Base-by-base conservation (phyloP, 768 basidiomycete species). In the Auriscalpium microsporum region DNA sequence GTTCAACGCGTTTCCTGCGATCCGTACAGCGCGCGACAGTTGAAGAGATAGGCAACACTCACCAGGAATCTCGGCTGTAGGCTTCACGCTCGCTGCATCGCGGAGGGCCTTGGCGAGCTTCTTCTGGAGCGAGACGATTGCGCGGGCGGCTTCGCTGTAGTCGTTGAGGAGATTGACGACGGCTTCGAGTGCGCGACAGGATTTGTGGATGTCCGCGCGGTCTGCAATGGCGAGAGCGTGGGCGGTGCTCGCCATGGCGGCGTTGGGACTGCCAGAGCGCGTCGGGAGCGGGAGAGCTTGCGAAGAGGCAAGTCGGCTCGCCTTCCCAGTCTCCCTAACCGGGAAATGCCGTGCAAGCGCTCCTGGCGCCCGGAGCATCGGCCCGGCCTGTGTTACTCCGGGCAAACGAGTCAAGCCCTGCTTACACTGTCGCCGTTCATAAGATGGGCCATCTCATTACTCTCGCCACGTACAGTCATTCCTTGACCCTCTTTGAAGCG, bases 371-470 rank as follows among this genome's bases (percentile, higher is more conserved):
- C 28, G 28, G 28, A 28, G 5, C 28, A 7, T 28, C 28, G 28
- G 28, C 28, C 28, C 28, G 28, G 28, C 28, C 28, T 28, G 28
- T 28, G 28, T 28, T 28, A 28, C 21, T 1, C n/a, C n/a, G n/a
- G n/a, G n/a, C n/a, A n/a, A n/a, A n/a, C n/a, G 21, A 21, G 21
- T 21, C 21, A 21, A n/a, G n/a, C n/a, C n/a, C n/a, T n/a, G n/a
- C n/a, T 7, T 28, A 4, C 28, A 28, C 28, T 4, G 4, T 28
- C 28, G 28, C 28, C 28, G 28, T 28, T 28, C 28, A 28, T 28
- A 4, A 4, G 23, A 90, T 91, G 88, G 89, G 89, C 1, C 90
- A 93, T 64, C 75, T 91, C 36, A 89, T 93, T 54, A 94, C 91
- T 35, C 72, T 94, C 55, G 91, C 91, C 70, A 92, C 90, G 90